Evolutionary conservation across 495 filamentous ascomycete genomes (phyloP).

Genomic region (Penicilliopsis zonata): DNA sequence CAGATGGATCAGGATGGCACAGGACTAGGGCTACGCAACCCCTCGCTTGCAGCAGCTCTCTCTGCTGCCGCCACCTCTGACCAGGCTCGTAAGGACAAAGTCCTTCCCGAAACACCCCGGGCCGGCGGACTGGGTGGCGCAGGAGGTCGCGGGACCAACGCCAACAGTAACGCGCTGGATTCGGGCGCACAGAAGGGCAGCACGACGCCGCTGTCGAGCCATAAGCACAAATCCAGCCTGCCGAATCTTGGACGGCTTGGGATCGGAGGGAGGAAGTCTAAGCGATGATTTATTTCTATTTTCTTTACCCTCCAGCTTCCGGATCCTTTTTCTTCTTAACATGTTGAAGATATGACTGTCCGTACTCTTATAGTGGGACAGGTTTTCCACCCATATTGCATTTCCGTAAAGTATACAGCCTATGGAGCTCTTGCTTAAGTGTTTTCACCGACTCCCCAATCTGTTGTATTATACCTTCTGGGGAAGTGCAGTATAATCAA

Average conservation of each 20-base stretch:
- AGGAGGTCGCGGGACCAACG: slow-evolving; percentile 31
- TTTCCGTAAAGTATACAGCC: no score
- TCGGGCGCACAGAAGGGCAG: slow-evolving; percentile 8
- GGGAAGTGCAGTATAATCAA: no score
- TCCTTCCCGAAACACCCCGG: slow-evolving; percentile 29
- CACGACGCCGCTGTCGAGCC: slow-evolving; percentile 14
- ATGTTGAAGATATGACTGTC: no score
- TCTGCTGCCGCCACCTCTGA: slow-evolving; percentile 16
- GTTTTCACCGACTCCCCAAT: no score
- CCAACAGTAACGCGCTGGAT: slow-evolving; percentile 15
- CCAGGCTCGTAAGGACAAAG: slow-evolving; percentile 27
- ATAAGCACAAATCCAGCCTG: slow-evolving; percentile 51
- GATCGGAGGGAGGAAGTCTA: slow-evolving; percentile 47
- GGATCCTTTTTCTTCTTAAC: background rate
- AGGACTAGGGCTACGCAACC: slow-evolving; percentile 9
- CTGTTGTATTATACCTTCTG: no score
- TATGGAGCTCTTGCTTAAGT: no score
- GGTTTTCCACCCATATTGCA: no score
- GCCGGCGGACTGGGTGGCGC: slow-evolving; percentile 19
- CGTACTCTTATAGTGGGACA: no score
- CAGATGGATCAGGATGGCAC: slow-evolving; percentile 15
- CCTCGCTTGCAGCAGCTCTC: slow-evolving; percentile 21
- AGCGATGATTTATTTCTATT: slow-evolving; percentile 17
- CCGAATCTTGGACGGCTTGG: slow-evolving; percentile 60
- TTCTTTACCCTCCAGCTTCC: background rate